These are phyloP conservation scores for Trichosporon sp. DNA, from an alignment of 1,284 basidiomycete species.

Conservation along the genomic window DNA sequence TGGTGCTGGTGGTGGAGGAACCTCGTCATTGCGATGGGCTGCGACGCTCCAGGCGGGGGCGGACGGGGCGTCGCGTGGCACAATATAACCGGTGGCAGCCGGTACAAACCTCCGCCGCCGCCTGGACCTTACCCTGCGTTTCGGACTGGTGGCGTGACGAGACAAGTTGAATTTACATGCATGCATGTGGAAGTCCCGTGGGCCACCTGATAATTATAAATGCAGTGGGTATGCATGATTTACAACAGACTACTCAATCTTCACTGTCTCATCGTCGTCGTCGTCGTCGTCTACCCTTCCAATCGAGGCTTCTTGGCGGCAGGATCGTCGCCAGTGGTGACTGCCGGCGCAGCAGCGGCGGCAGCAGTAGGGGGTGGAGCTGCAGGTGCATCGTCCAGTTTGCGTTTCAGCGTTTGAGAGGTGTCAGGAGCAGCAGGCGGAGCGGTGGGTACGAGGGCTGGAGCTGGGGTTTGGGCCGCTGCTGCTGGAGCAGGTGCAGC, in stretches of 20 bases:
- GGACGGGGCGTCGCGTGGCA: not conserved
- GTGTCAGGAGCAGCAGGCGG: not conserved
- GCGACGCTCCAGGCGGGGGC: not conserved
- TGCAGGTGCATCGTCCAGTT: not conserved
- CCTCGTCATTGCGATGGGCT: not conserved
- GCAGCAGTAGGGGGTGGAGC: not conserved
- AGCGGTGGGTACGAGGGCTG: not conserved
- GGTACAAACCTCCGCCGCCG: too few species aligned
- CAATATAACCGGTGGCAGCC: not conserved
- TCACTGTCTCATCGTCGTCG: too few species aligned
- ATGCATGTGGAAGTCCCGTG: not conserved
- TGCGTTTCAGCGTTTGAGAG: not conserved
- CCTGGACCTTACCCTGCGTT: too few species aligned
- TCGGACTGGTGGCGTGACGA: not conserved
- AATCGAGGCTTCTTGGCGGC: conserved; percentile 6
- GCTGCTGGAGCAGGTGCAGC: not conserved
- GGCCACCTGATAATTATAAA: not conserved
- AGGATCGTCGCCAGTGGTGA: not conserved
- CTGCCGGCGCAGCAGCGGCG: not conserved
- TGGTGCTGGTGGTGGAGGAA: too few species aligned
- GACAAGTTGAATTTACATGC: not conserved
- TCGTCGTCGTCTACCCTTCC: not conserved
- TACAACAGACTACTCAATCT: conserved; percentile 1
- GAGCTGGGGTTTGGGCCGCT: not conserved
- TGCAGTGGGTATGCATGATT: not conserved